phyloP scores from a whole-genome alignment of 345 rosid genomes.

The rapeseed (Brassica napus) region Da-Ae NC_063445.1:5086501-5087000 shows the following conservation, averaged over 20 bases:
- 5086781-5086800: constrained; percentile 65
- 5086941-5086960: neutral
- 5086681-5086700: constrained; percentile 43
- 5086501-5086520: constrained; percentile 71
- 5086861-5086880: constrained; percentile 57
- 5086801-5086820: constrained; percentile 55
- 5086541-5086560: constrained; percentile 47
- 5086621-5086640: constrained; percentile 48
- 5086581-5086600: constrained; percentile 45
- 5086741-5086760: constrained; percentile 91
- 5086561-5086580: constrained; percentile 53
- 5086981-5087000: constrained; percentile 48
- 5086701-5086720: constrained; percentile 52
- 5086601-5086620: constrained; percentile 43
- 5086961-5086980: constrained; percentile 9
- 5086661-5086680: constrained; percentile 43
- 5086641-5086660: constrained; percentile 45
- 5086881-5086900: constrained; percentile 77
- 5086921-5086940: constrained; percentile 13
- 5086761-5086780: constrained; percentile 61
- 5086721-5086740: constrained; percentile 50
- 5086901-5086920: constrained; percentile 74
- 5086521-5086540: constrained; percentile 47
- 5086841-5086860: constrained; percentile 67
- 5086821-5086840: constrained; percentile 33